Base-by-base conservation (phyloP, 805 yeast genomes). In the Kodamaea laetipori region DNA sequence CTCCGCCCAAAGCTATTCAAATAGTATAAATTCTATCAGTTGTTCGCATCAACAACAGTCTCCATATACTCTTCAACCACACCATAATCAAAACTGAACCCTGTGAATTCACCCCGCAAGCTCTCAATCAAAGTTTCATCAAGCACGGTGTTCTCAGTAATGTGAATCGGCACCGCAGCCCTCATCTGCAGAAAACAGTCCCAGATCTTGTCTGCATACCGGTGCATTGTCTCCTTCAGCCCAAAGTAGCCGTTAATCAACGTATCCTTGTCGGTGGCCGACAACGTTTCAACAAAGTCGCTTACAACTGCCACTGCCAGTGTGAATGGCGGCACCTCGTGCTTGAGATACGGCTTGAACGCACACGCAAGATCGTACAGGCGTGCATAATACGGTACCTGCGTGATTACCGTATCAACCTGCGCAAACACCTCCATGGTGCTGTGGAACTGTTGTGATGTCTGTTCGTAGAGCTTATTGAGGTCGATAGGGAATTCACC, bases 171-270 rank as follows among this genome's bases (percentile, higher is more conserved):
- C 24, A 15, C 33, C 15, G 46, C 34, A 13, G 30, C 36, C 19
- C 13, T 26, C 19, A 39, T 28, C 34, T 47, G 49, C 36, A 61
- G 13, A 10, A 63, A 53, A 17, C 62, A 49, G 21, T 53, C 62
- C 57, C 57, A 56, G 4, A 63, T 40, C 41, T 53, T 56, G 19
- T 51, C 57, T 6, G 52, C 34, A 37, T 64, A 63, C 24, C 52
- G 26, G 5, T 39, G 28, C 36, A 61, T 48, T 12, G 55, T 54
- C 11, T 61, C 63, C 18, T 37, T 44, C 26, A 60, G 55, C 2
- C 69, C 69, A 46, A 60, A 63, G 44, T 53, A 54, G 17, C 41
- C 30, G 34, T 58, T 48, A 4, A 54, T 45, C 25, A 61, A 48
- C n/a, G 53, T 21, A 5, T 50, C 53, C 51, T 54, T 52, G 16